Evolutionary conservation across 768 basidiomycete genomes (phyloP).

Genomic region (Suillus variegatus): DNA sequence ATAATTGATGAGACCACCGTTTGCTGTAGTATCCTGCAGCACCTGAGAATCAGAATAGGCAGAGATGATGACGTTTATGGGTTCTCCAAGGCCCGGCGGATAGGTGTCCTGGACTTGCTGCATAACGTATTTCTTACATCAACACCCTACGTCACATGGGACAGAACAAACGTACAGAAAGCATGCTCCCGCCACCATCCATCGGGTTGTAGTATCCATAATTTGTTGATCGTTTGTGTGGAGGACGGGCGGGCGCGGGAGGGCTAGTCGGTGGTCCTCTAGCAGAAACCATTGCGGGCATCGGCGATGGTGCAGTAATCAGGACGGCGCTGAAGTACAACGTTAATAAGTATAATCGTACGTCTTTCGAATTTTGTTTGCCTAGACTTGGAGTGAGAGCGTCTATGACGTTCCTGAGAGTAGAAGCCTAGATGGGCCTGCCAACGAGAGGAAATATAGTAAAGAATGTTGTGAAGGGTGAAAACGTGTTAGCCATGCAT

Average conservation of each 20-base stretch:
- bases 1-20: constrained; percentile 84
- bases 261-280: not conserved
- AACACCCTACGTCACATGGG: not conserved
- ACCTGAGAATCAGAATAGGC: constrained; percentile 72
- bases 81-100: constrained; percentile 80
- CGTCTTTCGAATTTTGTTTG: not conserved
- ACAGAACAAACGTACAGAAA: constrained; percentile 57
- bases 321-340: constrained; percentile 5
- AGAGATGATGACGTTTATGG: constrained; percentile 81
- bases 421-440: constrained; percentile 4
- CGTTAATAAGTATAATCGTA: not conserved
- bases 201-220: constrained; percentile 62
- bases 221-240: constrained; percentile 24
- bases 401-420: not conserved
- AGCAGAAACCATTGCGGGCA: constrained; percentile 16
- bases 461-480: not conserved
- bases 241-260: constrained; percentile 6
- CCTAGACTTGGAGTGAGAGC: not conserved
- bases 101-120: constrained; percentile 59
- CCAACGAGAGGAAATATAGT: not conserved
- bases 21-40: constrained; percentile 52
- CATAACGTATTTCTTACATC: constrained; percentile 9
- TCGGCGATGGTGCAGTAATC: constrained; percentile 14
- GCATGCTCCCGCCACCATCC: constrained; percentile 61
- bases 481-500: not conserved